Percentiles rank a stretch among this genome's conserved stretches.
Evolutionary conservation across 2,329 filamentous ascomycete species (phyloP).

Genomic region (Lasiodiplodia hormozganensis): DNA sequence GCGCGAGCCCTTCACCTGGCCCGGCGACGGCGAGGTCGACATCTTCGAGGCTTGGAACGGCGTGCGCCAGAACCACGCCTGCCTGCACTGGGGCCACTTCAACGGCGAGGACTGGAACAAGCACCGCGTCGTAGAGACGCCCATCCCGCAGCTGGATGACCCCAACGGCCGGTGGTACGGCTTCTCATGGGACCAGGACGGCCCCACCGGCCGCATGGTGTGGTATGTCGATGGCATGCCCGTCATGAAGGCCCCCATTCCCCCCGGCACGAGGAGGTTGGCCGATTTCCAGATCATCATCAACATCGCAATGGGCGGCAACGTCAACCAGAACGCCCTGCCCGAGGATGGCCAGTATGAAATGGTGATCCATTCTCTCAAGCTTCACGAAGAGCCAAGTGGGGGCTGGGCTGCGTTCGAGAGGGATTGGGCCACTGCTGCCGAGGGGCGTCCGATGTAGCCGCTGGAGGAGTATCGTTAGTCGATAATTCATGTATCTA

Average conservation of each 20-base stretch:
- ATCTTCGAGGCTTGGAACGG: conserved; percentile 69
- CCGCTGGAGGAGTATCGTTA: background rate
- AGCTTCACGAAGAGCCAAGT: conserved; percentile 59
- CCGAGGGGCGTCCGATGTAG: conserved; percentile 36
- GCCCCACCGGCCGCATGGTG: conserved; percentile 55
- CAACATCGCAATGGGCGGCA: conserved; percentile 69
- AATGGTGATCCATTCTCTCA: conserved; percentile 61
- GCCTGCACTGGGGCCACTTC: conserved; percentile 66
- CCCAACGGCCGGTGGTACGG: conserved; percentile 59
- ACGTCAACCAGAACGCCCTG: conserved; percentile 61
- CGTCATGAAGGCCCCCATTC: conserved; percentile 64
- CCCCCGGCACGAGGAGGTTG: conserved; percentile 60
- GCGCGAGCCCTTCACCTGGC: conserved; percentile 65
- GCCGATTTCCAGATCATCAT: conserved; percentile 64
- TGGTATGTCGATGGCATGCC: conserved; percentile 66
- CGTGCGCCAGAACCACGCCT: conserved; percentile 61
- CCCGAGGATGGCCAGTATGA: conserved; percentile 64
- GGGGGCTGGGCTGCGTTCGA: conserved; percentile 65
- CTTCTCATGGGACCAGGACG: conserved; percentile 63
- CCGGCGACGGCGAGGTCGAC: conserved; percentile 66
- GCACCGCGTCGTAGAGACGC: conserved; percentile 62
- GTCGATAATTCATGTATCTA: too few species aligned
- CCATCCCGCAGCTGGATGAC: conserved; percentile 54
- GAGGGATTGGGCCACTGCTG: conserved; percentile 54
- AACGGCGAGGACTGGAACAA: conserved; percentile 62